Evolutionary conservation across 2,329 filamentous ascomycete species (phyloP).

Genomic region (Davidsoniella eucalypti): DNA sequence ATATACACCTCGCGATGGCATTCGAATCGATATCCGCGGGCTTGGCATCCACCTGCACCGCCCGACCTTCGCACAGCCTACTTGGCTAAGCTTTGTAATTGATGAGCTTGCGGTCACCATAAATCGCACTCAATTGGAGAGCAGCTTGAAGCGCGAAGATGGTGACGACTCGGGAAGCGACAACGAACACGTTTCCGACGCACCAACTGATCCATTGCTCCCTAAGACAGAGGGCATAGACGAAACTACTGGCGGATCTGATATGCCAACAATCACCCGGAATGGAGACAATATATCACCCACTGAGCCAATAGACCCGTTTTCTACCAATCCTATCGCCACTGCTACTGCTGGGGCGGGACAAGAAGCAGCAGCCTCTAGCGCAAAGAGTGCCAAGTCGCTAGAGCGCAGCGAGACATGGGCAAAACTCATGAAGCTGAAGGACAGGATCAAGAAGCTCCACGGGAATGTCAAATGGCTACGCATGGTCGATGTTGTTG

Average conservation of each 20-base stretch:
- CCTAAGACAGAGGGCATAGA: neutral
- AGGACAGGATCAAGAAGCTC: constrained; percentile 72
- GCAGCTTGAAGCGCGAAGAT: constrained; percentile 19
- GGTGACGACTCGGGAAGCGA: constrained; percentile 8
- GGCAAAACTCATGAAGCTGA: constrained; percentile 60
- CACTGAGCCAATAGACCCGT: constrained; percentile 12
- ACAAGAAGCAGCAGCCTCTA: constrained; percentile 5
- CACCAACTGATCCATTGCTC: neutral
- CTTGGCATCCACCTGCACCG: constrained; percentile 78
- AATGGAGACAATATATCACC: constrained; percentile 15
- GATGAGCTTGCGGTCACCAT: constrained; percentile 73
- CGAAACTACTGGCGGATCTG: neutral
- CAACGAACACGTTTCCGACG: neutral
- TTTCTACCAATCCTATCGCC: neutral
- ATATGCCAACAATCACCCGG: constrained; percentile 15
- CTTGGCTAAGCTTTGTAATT: constrained; percentile 83
- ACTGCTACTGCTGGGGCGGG: constrained; percentile 8
- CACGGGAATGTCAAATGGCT: constrained; percentile 82
- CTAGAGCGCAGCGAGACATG: constrained; percentile 53
- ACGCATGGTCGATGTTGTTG: constrained; percentile 74
- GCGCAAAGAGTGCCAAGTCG: constrained; percentile 15
- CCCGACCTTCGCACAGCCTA: constrained; percentile 91
- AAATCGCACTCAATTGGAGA: constrained; percentile 48
- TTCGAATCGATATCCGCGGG: constrained; percentile 77
- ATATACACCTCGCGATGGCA: constrained; percentile 75